These are phyloP conservation scores for Fusarium agapanthi DNA, from an alignment of 2,329 filamentous ascomycete genomes.

Conservation along the genomic window DNA sequence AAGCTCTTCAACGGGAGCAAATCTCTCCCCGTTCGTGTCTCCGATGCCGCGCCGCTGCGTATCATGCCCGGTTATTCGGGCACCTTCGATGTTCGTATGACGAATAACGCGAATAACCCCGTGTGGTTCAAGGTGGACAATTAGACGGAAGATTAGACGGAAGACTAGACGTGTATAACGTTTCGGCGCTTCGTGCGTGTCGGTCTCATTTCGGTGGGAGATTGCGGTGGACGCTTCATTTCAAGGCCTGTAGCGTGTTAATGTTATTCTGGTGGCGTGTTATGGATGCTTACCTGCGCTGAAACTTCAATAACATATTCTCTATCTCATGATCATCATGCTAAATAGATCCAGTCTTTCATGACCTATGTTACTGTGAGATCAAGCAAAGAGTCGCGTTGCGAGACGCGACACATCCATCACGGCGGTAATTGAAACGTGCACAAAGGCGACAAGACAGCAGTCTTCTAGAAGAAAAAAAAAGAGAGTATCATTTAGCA, in stretches of 20 bases:
- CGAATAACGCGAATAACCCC: background rate
- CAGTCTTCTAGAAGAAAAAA: background rate
- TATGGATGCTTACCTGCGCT: background rate
- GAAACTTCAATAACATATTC: background rate
- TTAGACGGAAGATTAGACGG: background rate
- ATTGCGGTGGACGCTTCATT: background rate
- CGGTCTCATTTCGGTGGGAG: background rate
- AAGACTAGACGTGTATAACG: too few relatives aligned
- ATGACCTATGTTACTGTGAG: too few relatives aligned
- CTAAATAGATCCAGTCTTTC: background rate
- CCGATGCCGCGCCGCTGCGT: background rate
- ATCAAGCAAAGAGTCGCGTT: background rate
- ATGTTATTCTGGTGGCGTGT: background rate
- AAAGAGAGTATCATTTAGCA: conserved; percentile 19
- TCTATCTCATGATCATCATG: background rate
- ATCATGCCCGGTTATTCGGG: background rate
- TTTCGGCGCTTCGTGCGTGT: background rate
- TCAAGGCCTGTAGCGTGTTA: background rate
- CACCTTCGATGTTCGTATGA: conserved; percentile 11
- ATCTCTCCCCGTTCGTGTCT: background rate
- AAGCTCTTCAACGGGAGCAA: conserved; percentile 5
- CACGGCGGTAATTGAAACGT: background rate
- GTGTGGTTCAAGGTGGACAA: conserved; percentile 12
- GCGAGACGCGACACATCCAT: background rate
- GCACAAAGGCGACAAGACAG: background rate